Evolutionary conservation across 441 rosid species (phyloP).

Genomic region (Croton setiger): DNA sequence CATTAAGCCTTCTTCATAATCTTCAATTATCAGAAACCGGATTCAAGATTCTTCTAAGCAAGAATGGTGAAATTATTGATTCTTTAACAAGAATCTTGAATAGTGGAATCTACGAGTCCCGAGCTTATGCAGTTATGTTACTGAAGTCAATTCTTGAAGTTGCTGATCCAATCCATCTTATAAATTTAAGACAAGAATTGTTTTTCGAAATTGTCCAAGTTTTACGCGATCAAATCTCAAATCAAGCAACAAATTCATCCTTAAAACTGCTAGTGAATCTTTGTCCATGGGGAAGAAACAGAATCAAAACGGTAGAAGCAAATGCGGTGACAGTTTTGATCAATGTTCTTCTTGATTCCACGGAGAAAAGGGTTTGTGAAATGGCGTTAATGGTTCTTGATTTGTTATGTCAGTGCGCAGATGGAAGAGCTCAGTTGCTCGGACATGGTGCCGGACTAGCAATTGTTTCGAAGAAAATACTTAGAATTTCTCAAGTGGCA

Average conservation of each 20-base stretch:
- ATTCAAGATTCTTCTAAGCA: slow-evolving; percentile 46
- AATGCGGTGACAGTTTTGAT: slow-evolving; percentile 50
- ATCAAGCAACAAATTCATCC: slow-evolving; percentile 59
- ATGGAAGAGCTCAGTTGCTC: slow-evolving; percentile 75
- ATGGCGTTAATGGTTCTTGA: slow-evolving; percentile 58
- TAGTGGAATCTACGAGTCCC: slow-evolving; percentile 59
- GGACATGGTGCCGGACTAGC: slow-evolving; percentile 74
- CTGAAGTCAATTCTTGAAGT: slow-evolving; percentile 53
- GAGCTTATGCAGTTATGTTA: slow-evolving; percentile 63
- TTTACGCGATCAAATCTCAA: slow-evolving; percentile 58
- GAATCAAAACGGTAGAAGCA: slow-evolving; percentile 56
- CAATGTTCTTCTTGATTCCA: slow-evolving; percentile 61
- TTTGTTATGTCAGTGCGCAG: slow-evolving; percentile 60
- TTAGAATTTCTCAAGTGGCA: slow-evolving; percentile 64
- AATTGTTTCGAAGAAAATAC: slow-evolving; percentile 72
- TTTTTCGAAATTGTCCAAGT: slow-evolving; percentile 50
- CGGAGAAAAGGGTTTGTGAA: slow-evolving; percentile 50
- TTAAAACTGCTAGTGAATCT: slow-evolving; percentile 43
- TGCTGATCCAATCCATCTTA: slow-evolving; percentile 56
- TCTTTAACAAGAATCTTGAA: slow-evolving; percentile 56
- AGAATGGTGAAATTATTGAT: slow-evolving; percentile 41
- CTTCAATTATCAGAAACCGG: slow-evolving; percentile 58
- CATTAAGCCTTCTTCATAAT: slow-evolving; percentile 50
- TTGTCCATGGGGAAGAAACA: slow-evolving; percentile 66
- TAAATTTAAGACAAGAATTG: slow-evolving; percentile 35